Conservation (phyloP, 148 eudicot species). For the Limonium bicolor region DNA sequence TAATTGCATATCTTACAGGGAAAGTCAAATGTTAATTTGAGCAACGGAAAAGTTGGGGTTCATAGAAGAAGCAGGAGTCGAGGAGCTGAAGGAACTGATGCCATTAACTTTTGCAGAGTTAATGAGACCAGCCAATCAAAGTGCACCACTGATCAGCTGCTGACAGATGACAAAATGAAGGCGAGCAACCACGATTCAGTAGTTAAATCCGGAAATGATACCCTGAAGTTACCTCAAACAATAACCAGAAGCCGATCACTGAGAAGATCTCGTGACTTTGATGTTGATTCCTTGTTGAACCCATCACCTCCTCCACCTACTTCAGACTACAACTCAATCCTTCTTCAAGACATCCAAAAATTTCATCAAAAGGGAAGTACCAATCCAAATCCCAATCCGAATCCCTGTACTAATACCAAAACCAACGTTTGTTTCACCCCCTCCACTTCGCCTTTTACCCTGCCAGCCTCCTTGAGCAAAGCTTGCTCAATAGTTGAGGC, state of each 20-base stretch:
- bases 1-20: constrained; percentile 24
- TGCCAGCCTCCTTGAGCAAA: constrained; percentile 59
- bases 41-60: constrained; percentile 12
- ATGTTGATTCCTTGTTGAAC: constrained; percentile 39
- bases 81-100: constrained; percentile 21
- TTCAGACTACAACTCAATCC: constrained; percentile 38
- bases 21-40: constrained; percentile 18
- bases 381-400: constrained; percentile 4
- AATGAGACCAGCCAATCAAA: constrained; percentile 18
- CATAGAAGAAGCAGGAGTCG: constrained; percentile 24
- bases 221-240: constrained; percentile 33
- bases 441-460: constrained; percentile 20
- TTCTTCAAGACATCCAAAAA: constrained; percentile 86
- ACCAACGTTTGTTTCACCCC: not conserved
- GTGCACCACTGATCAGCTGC: constrained; percentile 7
- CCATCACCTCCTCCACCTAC: constrained; percentile 28
- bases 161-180: constrained; percentile 13
- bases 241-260: constrained; percentile 57
- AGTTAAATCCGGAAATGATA: constrained; percentile 25
- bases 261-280: constrained; percentile 78
- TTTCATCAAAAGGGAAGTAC: constrained; percentile 55
- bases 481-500: constrained; percentile 82
- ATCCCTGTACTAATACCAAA: constrained; percentile 4
- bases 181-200: constrained; percentile 27
- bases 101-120: constrained; percentile 18